Evolutionary conservation across 306 rosid species (phyloP).

Genomic region (Vicia sativa): DNA sequence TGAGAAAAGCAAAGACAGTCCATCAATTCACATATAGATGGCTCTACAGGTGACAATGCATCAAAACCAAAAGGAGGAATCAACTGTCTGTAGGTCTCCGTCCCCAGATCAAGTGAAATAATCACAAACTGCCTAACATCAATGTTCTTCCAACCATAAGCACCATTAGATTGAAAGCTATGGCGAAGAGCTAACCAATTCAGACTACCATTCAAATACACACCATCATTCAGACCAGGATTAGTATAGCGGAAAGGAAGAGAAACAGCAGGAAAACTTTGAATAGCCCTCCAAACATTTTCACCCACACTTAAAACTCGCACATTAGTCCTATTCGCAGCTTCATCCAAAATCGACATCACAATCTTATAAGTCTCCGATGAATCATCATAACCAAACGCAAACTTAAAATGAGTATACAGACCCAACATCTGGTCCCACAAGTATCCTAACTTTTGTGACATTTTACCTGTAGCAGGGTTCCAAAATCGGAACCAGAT

Average conservation of each 20-base stretch:
- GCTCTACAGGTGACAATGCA: constrained; percentile 6
- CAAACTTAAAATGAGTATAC: constrained; percentile 18
- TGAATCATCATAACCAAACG: background rate
- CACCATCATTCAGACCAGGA: constrained; percentile 8
- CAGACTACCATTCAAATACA: background rate
- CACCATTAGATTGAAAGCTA: background rate
- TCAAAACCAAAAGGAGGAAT: constrained; percentile 6
- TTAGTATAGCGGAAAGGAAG: constrained; percentile 9
- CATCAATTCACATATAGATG: background rate
- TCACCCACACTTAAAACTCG: background rate
- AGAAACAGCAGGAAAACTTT: constrained; percentile 19
- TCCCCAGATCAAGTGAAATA: constrained; percentile 5
- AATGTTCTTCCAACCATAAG: background rate
- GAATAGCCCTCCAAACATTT: background rate
- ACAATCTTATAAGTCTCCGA: constrained; percentile 7
- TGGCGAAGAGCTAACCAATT: constrained; percentile 11
- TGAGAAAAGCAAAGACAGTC: background rate
- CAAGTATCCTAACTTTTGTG: background rate
- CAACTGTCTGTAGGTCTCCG: background rate
- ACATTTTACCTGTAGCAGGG: background rate
- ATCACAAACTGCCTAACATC: background rate
- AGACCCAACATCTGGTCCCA: background rate
- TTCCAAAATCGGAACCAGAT: constrained; percentile 14
- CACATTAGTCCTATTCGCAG: background rate
- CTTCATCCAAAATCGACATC: background rate